Evolutionary conservation across 73 alveolate genomes (phyloP).

Genomic region (Blepharisma japonicum): DNA sequence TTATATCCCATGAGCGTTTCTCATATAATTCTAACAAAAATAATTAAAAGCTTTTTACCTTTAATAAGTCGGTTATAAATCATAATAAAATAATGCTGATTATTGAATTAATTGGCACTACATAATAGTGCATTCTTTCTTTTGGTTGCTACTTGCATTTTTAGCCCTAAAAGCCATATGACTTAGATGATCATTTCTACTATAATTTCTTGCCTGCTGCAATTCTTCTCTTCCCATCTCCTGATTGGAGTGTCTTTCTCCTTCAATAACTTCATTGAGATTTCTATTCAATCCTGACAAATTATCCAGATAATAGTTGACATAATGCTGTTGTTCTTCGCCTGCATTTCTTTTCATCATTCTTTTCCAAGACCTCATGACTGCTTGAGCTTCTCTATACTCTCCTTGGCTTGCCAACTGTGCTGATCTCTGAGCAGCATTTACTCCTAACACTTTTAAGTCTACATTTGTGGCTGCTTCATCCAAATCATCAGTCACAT

Average conservation of each 20-base stretch:
- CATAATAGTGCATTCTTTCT: conserved; percentile 46
- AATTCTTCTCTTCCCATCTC: conserved; percentile 6
- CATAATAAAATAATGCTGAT: too few species aligned
- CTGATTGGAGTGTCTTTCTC: not conserved
- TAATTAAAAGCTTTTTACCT: too few species aligned
- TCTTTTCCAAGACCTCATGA: conserved; percentile 44
- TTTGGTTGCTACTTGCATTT: not conserved
- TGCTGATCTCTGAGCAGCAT: conserved; percentile 81
- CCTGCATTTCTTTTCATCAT: conserved; percentile 25
- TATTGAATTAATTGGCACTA: conserved; percentile 13
- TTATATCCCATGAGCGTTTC: too few species aligned
- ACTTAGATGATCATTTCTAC: not conserved
- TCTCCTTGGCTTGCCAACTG: conserved; percentile 70
- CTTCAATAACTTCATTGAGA: not conserved
- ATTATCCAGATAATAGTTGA: conserved; percentile 8
- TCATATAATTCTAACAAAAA: too few species aligned
- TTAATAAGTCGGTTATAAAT: too few species aligned
- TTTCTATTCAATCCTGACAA: not conserved
- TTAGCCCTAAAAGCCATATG: conserved; percentile 31
- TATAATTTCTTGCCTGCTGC: not conserved
- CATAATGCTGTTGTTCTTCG: conserved; percentile 9
- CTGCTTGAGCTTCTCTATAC: conserved; percentile 68
- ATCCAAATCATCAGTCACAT: conserved; percentile 64
- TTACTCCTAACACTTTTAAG: conserved; percentile 65
- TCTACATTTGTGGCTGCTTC: conserved; percentile 67